Conservation (phyloP, 169 alveolate genomes). For the Plasmodium vivax region DNA sequence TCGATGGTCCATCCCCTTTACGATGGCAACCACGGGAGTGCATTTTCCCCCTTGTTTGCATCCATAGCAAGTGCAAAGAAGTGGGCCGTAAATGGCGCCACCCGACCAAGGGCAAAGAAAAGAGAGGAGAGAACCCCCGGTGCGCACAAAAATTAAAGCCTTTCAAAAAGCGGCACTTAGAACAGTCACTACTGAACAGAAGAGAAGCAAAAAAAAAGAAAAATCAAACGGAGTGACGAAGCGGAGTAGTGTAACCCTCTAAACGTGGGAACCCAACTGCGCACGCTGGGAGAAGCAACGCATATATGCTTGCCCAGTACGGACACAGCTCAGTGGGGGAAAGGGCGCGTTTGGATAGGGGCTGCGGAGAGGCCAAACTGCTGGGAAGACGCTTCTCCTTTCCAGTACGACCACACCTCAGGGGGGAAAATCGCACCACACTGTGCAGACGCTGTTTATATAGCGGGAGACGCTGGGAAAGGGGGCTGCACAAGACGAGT, state of each 20-base stretch:
- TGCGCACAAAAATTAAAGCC: not conserved
- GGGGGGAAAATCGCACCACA: slow-evolving; percentile 1
- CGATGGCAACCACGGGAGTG: not conserved
- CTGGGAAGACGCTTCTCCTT: not conserved
- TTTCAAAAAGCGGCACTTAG: not conserved
- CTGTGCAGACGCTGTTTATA: slow-evolving; percentile 44
- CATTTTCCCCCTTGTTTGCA: not conserved
- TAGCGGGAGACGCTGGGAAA: slow-evolving; percentile 12
- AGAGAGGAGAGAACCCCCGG: not conserved
- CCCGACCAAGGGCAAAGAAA: not conserved
- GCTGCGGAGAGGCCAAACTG: not conserved
- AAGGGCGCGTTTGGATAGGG: not conserved
- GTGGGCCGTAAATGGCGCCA: not conserved
- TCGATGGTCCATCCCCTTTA: not conserved
- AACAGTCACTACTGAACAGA: not conserved
- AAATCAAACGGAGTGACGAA: not conserved
- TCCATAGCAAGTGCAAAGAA: not conserved
- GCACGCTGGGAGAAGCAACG: not conserved
- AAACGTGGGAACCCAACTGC: not conserved
- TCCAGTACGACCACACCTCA: not conserved
- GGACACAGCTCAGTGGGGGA: not conserved
- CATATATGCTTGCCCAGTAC: not conserved
- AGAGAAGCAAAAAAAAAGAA: not conserved
- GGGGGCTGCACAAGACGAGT: not conserved
- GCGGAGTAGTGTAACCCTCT: not conserved